Conservation (phyloP, 1,284 basidiomycete species). For the Ustilago loliicola region DNA sequence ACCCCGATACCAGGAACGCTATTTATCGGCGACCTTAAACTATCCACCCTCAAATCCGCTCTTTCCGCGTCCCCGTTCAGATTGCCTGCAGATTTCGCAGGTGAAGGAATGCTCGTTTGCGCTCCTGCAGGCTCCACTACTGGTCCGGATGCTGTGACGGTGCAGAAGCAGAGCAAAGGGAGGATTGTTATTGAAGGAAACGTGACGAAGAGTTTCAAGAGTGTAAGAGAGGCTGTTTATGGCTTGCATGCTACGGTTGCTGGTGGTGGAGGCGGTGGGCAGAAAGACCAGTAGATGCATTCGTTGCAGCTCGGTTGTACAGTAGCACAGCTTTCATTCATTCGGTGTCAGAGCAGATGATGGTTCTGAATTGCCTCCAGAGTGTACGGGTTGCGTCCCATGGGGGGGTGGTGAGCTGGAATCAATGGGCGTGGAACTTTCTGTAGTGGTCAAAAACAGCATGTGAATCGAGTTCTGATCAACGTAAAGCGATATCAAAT, state of each 20-base stretch:
- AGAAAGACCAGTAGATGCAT: background rate
- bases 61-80: slow-evolving; percentile 40
- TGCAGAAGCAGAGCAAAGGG: slow-evolving; percentile 58
- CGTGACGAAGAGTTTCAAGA: slow-evolving; percentile 47
- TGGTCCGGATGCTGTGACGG: slow-evolving; percentile 51
- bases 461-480: too few species aligned
- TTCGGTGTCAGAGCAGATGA: too few species aligned
- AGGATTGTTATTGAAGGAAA: slow-evolving; percentile 68
- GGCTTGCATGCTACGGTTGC: slow-evolving; percentile 61
- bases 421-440: too few species aligned
- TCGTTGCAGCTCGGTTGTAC: background rate
- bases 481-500: too few species aligned
- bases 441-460: too few species aligned
- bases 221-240: slow-evolving; percentile 62
- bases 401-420: too few species aligned
- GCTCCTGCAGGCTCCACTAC: slow-evolving; percentile 39
- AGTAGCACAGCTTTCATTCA: too few species aligned
- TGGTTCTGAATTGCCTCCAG: too few species aligned
- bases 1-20: slow-evolving; percentile 50
- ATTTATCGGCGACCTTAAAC: slow-evolving; percentile 69
- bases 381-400: too few species aligned
- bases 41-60: slow-evolving; percentile 60
- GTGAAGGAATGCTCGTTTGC: slow-evolving; percentile 68
- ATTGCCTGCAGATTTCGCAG: slow-evolving; percentile 68
- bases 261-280: slow-evolving; percentile 1